Evolutionary conservation across 2,329 filamentous ascomycete species (phyloP).

Genomic region (Arthrobotrys megalospora): DNA sequence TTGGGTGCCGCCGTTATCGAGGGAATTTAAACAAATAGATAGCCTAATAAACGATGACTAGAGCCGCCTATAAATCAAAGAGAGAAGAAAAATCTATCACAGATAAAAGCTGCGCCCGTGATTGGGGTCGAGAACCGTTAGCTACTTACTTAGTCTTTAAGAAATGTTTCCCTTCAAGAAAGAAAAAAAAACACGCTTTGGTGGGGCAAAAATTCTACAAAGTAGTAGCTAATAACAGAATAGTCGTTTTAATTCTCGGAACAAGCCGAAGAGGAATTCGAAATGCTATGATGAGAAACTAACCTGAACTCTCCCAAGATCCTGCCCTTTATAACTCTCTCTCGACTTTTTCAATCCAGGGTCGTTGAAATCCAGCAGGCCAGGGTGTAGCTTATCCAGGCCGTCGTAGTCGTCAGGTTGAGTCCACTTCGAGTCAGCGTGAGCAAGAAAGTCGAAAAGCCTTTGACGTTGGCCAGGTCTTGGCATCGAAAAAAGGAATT

Average conservation of each 20-base stretch:
- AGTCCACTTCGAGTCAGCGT: conserved; percentile 35
- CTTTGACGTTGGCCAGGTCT: conserved; percentile 25
- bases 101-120: no score
- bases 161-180: neutral
- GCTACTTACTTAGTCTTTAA: no score
- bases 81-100: neutral
- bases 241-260: neutral
- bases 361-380: neutral
- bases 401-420: neutral
- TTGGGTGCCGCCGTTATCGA: no score
- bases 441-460: conserved; percentile 29
- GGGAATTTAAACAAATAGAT: no score
- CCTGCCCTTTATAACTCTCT: neutral
- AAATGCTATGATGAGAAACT: neutral
- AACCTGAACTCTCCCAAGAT: neutral
- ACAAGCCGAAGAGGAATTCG: neutral
- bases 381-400: neutral
- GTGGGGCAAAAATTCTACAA: conserved; percentile 39
- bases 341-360: no score
- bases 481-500: conserved; percentile 32
- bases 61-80: no score
- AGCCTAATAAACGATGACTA: neutral
- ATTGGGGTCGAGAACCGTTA: no score
- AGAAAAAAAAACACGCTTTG: conserved; percentile 29
- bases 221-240: neutral